Conservation (phyloP, 495 filamentous ascomycete genomes). For the Margaritispora aquatica region DNA sequence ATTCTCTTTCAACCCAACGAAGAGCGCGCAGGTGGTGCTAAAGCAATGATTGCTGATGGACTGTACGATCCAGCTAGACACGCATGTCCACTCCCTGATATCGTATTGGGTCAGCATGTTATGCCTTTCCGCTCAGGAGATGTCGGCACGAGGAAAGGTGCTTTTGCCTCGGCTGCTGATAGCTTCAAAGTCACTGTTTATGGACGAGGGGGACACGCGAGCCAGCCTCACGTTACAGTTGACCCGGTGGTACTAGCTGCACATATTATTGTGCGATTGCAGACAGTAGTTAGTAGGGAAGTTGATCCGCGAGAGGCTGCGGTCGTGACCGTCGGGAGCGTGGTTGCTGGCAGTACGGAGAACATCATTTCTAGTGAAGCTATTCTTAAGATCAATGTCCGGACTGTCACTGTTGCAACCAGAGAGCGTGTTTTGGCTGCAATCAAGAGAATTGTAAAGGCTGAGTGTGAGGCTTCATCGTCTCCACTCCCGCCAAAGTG, state of each 20-base stretch:
- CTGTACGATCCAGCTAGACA: conserved; percentile 43
- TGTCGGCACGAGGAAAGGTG: conserved; percentile 36
- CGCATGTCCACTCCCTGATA: conserved; percentile 42
- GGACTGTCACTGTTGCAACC: conserved; percentile 33
- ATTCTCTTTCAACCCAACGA: conserved; percentile 57
- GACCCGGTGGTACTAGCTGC: conserved; percentile 53
- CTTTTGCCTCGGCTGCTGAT: conserved; percentile 36
- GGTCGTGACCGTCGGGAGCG: conserved; percentile 48
- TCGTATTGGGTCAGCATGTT: conserved; percentile 54
- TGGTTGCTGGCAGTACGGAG: conserved; percentile 43
- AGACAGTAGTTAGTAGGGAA: conserved; percentile 52
- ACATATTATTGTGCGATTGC: conserved; percentile 44
- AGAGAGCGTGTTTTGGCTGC: conserved; percentile 36
- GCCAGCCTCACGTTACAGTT: conserved; percentile 42
- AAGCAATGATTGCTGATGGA: conserved; percentile 56
- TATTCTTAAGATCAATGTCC: conserved; percentile 42
- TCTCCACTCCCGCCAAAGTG: conserved; percentile 35
- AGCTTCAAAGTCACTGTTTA: conserved; percentile 37
- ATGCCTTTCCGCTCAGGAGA: conserved; percentile 29
- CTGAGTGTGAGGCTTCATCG: conserved; percentile 43
- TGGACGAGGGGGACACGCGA: conserved; percentile 48
- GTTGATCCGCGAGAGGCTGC: conserved; percentile 43
- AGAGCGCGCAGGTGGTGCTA: conserved; percentile 48
- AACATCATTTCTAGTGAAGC: conserved; percentile 49
- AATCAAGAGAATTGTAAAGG: conserved; percentile 46